Percentiles rank a stretch among this genome's conserved stretches.
Conservation (phyloP, 78 protist species). For the Dictyostelium capitatum region DNA sequence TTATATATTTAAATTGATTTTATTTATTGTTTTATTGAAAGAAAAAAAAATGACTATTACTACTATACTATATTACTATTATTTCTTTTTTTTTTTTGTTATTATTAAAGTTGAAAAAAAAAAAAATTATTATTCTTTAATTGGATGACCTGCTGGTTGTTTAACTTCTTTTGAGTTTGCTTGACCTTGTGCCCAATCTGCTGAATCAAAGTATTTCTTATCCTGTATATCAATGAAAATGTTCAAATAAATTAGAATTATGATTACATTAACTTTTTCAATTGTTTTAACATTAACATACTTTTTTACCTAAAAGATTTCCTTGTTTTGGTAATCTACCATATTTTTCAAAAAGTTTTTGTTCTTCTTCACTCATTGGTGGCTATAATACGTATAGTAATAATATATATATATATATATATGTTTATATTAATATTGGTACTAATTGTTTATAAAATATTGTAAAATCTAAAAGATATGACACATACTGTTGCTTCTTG, state of each 20-base stretch:
- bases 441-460: conserved; percentile 3
- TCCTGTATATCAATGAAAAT: conserved; percentile 55
- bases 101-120: too few species aligned
- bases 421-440: background rate
- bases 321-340: conserved; percentile 76
- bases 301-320: conserved; percentile 46
- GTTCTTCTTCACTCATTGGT: conserved; percentile 64
- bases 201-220: conserved; percentile 74
- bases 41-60: too few species aligned
- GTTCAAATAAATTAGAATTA: too few species aligned
- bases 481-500: background rate
- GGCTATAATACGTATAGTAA: background rate
- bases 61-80: too few species aligned
- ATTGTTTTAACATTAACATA: too few species aligned
- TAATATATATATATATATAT: too few species aligned
- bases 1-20: too few species aligned
- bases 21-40: too few species aligned
- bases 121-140: conserved; percentile 23
- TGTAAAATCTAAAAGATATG: background rate
- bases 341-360: conserved; percentile 44
- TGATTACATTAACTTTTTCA: too few species aligned
- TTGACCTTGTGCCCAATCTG: conserved; percentile 80
- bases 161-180: conserved; percentile 18
- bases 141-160: conserved; percentile 42
- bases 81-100: too few species aligned